These are phyloP conservation scores for Parastagonospora nodorum DNA, from an alignment of 2,329 filamentous ascomycete genomes.

Conservation along the genomic window DNA sequence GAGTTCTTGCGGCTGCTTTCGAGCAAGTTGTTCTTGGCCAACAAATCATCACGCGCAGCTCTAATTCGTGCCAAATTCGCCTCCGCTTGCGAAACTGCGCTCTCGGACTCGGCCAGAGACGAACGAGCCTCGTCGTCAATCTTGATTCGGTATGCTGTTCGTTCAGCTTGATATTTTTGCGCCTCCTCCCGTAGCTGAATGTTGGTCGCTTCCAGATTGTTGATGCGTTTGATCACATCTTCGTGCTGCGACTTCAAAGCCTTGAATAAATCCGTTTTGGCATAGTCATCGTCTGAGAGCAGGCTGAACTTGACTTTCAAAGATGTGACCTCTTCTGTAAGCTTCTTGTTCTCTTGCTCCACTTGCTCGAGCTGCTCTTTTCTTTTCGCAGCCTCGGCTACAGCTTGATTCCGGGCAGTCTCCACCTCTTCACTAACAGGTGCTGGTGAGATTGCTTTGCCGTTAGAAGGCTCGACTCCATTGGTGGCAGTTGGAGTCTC, in stretches of 20 bases:
- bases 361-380: constrained; percentile 86
- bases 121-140: constrained; percentile 80
- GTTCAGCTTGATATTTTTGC: constrained; percentile 81
- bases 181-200: constrained; percentile 82
- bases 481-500: constrained; percentile 54
- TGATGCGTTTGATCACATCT: constrained; percentile 88
- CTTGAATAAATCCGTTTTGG: constrained; percentile 92
- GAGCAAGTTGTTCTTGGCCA: constrained; percentile 79
- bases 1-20: constrained; percentile 82
- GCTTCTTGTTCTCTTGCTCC: constrained; percentile 74
- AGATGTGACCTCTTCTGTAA: constrained; percentile 78
- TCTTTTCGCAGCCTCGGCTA: constrained; percentile 77
- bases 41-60: constrained; percentile 80
- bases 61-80: constrained; percentile 85
- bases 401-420: constrained; percentile 75
- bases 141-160: constrained; percentile 79
- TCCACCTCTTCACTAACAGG: constrained; percentile 70
- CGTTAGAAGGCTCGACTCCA: constrained; percentile 60
- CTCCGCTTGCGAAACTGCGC: constrained; percentile 79
- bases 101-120: constrained; percentile 77
- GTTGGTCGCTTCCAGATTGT: constrained; percentile 88
- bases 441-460: constrained; percentile 57
- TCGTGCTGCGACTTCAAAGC: constrained; percentile 87
- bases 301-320: constrained; percentile 71
- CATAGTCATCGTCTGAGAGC: constrained; percentile 89